phyloP scores from a whole-genome alignment of 371 early-diverging fungal species.

The Cladochytrium tenue region DNA sequence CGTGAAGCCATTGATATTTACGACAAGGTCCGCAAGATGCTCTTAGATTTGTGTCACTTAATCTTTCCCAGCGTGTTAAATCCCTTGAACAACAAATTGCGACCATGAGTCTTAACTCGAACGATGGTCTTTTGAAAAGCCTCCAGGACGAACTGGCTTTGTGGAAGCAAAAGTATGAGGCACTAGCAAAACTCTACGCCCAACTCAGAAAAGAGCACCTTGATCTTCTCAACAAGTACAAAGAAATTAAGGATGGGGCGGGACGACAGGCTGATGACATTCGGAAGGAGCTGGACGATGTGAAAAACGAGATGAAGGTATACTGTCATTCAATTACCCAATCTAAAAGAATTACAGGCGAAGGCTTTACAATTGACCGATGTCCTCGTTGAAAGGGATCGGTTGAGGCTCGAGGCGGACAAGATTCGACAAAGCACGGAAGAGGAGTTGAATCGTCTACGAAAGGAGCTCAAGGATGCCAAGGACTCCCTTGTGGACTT shows the following conservation, averaged over 20 bases:
- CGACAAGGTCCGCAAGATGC: constrained; percentile 55
- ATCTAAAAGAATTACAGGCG: constrained; percentile 16
- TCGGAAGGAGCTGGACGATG: constrained; percentile 35
- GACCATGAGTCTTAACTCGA: constrained; percentile 63
- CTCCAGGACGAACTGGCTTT: constrained; percentile 65
- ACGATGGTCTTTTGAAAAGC: constrained; percentile 36
- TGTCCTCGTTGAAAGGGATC: constrained; percentile 43
- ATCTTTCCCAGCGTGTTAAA: constrained; percentile 31
- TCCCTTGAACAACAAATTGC: constrained; percentile 81
- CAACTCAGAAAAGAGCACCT: constrained; percentile 95
- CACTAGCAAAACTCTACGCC: constrained; percentile 90
- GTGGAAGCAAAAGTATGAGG: constrained; percentile 90
- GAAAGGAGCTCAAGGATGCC: constrained; percentile 75
- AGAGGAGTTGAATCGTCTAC: constrained; percentile 77
- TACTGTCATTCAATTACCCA: background rate
- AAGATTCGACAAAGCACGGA: constrained; percentile 62
- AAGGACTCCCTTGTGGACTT: constrained; percentile 76
- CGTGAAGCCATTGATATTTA: constrained; percentile 82
- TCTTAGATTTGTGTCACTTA: constrained; percentile 7
- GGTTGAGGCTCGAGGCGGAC: constrained; percentile 39
- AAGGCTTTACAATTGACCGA: constrained; percentile 41
- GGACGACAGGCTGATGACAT: constrained; percentile 44
- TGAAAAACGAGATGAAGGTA: constrained; percentile 72
- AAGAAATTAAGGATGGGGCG: constrained; percentile 44
- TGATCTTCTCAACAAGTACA: constrained; percentile 84